These are phyloP conservation scores for Pythium apleroticum DNA, from an alignment of 352 stramenopile genomes.

Conservation along the genomic window DNA sequence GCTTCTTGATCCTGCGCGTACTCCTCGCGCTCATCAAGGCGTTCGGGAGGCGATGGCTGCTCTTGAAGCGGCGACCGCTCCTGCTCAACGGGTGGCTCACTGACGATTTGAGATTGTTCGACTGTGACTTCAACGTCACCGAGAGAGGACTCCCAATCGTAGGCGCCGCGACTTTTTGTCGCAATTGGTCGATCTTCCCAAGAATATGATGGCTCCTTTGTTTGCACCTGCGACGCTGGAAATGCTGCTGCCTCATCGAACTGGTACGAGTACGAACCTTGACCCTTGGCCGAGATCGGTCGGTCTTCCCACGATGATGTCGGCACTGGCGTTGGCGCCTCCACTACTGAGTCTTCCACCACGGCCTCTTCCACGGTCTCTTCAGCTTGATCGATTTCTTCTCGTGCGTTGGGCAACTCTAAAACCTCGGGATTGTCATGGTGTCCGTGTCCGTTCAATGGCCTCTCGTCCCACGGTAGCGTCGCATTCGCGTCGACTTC, in stretches of 20 bases:
- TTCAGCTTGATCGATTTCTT: background rate
- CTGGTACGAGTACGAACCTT: background rate
- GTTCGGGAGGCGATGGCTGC: no score
- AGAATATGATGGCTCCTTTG: background rate
- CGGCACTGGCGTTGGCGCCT: background rate
- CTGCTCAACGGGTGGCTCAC: background rate
- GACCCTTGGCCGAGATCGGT: constrained; percentile 1
- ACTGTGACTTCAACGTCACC: background rate
- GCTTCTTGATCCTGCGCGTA: background rate
- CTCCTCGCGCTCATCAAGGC: background rate
- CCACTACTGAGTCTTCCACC: background rate
- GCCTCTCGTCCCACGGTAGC: constrained; percentile 11
- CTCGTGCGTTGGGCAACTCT: background rate
- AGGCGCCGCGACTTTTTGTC: constrained; percentile 7
- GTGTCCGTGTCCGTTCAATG: constrained; percentile 12
- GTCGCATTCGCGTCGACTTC: background rate
- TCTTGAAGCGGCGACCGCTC: background rate
- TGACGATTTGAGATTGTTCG: background rate
- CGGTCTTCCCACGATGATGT: constrained; percentile 19
- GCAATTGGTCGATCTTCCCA: constrained; percentile 23
- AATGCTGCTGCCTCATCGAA: background rate
- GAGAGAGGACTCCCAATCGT: constrained; percentile 10
- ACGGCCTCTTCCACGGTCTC: background rate
- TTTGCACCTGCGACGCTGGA: background rate
- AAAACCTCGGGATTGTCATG: background rate